Conservation (phyloP, 495 filamentous ascomycete genomes). For the Daldinia concentrica region DNA sequence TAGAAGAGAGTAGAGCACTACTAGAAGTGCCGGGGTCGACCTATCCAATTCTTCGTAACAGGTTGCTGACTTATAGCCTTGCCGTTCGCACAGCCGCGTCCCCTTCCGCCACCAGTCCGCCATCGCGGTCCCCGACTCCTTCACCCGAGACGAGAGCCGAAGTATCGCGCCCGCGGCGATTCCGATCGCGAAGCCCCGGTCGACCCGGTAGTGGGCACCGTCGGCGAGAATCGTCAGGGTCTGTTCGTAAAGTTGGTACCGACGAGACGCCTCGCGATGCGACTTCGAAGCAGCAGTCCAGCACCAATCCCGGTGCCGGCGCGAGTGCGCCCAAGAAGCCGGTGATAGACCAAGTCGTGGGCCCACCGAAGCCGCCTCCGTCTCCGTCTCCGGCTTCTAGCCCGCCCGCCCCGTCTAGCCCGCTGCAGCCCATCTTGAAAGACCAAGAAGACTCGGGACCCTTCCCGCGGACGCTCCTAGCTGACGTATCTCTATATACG, state of each 20-base stretch:
- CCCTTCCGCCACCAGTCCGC: conserved; percentile 48
- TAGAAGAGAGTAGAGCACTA: conserved; percentile 14
- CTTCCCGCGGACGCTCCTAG: conserved; percentile 55
- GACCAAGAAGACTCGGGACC: conserved; percentile 40
- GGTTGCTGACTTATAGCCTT: conserved; percentile 50
- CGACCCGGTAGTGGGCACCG: conserved; percentile 42
- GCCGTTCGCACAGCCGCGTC: conserved; percentile 43
- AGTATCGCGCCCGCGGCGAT: conserved; percentile 50
- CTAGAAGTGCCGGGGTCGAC: conserved; percentile 11
- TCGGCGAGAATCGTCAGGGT: conserved; percentile 46
- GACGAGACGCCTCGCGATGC: conserved; percentile 52
- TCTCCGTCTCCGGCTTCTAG: conserved; percentile 34
- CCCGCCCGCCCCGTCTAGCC: conserved; percentile 33
- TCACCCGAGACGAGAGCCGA: conserved; percentile 58
- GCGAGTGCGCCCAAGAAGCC: conserved; percentile 54
- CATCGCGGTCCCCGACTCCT: conserved; percentile 55
- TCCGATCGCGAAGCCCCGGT: conserved; percentile 55
- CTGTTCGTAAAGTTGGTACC: conserved; percentile 46
- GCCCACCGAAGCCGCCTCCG: conserved; percentile 40
- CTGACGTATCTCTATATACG: conserved; percentile 62
- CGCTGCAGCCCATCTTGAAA: conserved; percentile 45
- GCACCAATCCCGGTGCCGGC: conserved; percentile 40
- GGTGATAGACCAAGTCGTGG: conserved; percentile 55
- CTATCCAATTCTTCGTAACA: conserved; percentile 10
- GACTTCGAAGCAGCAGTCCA: conserved; percentile 50